A percentile compares a stretch with the other conserved stretches of the same genome.
phyloP scores from a whole-genome alignment of 1,139 yeast genomes.

The Suhomyces bokatorum region DNA sequence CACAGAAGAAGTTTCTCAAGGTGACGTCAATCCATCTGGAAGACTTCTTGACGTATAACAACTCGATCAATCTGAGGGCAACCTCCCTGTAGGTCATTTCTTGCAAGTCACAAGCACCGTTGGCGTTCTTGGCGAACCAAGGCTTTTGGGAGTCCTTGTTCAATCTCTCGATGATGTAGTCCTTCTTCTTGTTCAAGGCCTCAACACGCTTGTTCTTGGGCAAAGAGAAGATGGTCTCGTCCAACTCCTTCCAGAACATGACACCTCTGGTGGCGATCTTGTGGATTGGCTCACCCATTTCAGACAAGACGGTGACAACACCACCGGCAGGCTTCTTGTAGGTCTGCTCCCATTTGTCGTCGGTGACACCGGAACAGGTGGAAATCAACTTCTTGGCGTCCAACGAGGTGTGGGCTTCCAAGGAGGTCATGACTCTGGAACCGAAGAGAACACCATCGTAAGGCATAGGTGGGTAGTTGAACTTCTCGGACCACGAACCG shows the following conservation, averaged over 20 bases:
- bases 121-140: conserved; percentile 83
- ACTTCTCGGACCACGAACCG: conserved; percentile 88
- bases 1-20: conserved; percentile 84
- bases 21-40: conserved; percentile 86
- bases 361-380: conserved; percentile 86
- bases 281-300: conserved; percentile 99
- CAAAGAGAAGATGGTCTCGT: conserved; percentile 84
- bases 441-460: conserved; percentile 97
- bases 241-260: conserved; percentile 93
- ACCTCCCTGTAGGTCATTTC: conserved; percentile 97
- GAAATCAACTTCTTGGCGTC: conserved; percentile 94
- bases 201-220: conserved; percentile 89
- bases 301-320: conserved; percentile 90
- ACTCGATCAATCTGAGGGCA: conserved; percentile 81
- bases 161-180: conserved; percentile 77
- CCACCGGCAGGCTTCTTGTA: conserved; percentile 97
- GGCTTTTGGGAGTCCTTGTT: conserved; percentile 97
- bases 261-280: conserved; percentile 99
- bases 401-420: conserved; percentile 91
- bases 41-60: conserved; percentile 80
- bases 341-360: conserved; percentile 87
- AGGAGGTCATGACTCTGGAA: conserved; percentile 95
- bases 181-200: conserved; percentile 79
- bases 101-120: conserved; percentile 85
- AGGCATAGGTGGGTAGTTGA: conserved; percentile 97